Percentiles rank a stretch among this genome's conserved stretches.
phyloP scores from a whole-genome alignment of 148 eudicot genomes.

The Amaranthus hypochondriacus region DNA sequence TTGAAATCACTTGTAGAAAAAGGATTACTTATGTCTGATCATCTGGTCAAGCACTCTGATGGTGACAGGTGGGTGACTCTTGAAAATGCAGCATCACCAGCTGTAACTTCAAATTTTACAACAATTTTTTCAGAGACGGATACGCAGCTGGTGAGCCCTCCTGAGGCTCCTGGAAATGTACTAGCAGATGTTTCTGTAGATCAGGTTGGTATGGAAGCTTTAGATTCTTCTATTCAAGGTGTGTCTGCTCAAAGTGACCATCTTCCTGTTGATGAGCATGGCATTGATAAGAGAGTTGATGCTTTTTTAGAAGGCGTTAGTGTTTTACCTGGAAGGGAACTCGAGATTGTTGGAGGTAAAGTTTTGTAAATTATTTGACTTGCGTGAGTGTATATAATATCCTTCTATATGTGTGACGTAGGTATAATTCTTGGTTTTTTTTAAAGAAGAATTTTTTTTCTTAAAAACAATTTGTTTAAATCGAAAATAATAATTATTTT shows the following conservation, averaged over 20 bases:
- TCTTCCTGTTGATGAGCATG: constrained; percentile 31
- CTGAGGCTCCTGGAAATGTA: constrained; percentile 80
- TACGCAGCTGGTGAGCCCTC: constrained; percentile 71
- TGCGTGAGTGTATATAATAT: too few species aligned
- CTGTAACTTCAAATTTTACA: constrained; percentile 50
- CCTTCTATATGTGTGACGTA: too few species aligned
- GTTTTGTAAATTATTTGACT: background rate
- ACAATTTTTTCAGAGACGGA: constrained; percentile 61
- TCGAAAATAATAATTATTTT: too few species aligned
- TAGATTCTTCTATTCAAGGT: constrained; percentile 22
- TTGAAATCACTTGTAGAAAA: constrained; percentile 68
- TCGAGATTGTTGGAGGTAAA: constrained; percentile 72
- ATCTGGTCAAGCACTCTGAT: constrained; percentile 73
- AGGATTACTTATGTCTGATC: constrained; percentile 80
- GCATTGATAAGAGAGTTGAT: constrained; percentile 76
- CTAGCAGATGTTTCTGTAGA: constrained; percentile 40
- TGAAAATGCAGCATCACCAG: constrained; percentile 94
- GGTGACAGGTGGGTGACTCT: constrained; percentile 95
- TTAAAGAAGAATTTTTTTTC: too few species aligned
- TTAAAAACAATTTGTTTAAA: too few species aligned
- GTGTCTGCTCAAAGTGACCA: constrained; percentile 5
- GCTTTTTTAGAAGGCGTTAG: constrained; percentile 56
- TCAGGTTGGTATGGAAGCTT: constrained; percentile 30
- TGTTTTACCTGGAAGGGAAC: constrained; percentile 73
- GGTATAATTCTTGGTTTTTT: too few species aligned